These are phyloP conservation scores for Crithidia mellificae DNA, from an alignment of 208 protist genomes.

Conservation along the genomic window DNA sequence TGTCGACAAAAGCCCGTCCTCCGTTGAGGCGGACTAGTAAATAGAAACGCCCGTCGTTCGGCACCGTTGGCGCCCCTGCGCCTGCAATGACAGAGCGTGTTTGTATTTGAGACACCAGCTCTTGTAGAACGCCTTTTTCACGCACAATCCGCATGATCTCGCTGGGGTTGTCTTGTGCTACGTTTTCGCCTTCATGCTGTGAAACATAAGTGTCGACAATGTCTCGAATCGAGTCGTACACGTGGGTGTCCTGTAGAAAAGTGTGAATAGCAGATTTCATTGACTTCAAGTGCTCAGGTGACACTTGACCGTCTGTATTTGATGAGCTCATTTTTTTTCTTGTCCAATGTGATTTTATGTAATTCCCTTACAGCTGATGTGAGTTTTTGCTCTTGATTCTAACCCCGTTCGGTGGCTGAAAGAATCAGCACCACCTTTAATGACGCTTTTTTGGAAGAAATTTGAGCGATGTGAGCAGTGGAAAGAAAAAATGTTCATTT, in stretches of 20 bases:
- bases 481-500: too few species aligned
- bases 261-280: constrained; percentile 82
- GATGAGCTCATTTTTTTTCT: constrained; percentile 37
- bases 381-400: too few species aligned
- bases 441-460: too few species aligned
- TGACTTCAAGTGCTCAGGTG: constrained; percentile 58
- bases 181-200: constrained; percentile 47
- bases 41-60: constrained; percentile 55
- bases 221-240: constrained; percentile 88
- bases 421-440: too few species aligned
- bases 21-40: constrained; percentile 79
- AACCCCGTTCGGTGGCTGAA: too few species aligned
- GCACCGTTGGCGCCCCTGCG: constrained; percentile 16
- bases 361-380: too few species aligned
- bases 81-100: constrained; percentile 21
- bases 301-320: constrained; percentile 25
- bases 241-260: constrained; percentile 79
- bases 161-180: constrained; percentile 40
- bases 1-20: constrained; percentile 91
- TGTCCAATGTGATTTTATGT: background rate
- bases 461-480: too few species aligned
- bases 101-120: constrained; percentile 62
- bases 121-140: constrained; percentile 84
- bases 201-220: constrained; percentile 87
- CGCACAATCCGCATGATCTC: constrained; percentile 85